Base-by-base conservation (phyloP, 192 early-diverging fungal species). In the Powellomyces hirtus region DNA sequence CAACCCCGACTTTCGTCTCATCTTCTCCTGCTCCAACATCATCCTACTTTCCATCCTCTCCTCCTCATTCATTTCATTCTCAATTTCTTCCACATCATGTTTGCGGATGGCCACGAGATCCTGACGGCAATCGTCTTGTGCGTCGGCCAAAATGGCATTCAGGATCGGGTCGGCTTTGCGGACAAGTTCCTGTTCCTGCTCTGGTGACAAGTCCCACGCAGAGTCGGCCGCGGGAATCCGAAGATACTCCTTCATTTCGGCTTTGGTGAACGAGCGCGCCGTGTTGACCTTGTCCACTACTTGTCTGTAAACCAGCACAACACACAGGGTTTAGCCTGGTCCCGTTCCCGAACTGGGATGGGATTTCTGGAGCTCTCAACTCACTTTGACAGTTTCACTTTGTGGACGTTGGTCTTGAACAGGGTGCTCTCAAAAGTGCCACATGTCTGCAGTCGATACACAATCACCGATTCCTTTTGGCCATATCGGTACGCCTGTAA, bases 321-420 rank as follows among this genome's bases (percentile, higher is more conserved):
- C 40, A n/a, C n/a, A n/a, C n/a, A n/a, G n/a, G n/a, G n/a, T n/a
- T n/a, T n/a, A n/a, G n/a, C n/a, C n/a, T n/a, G n/a, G n/a, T n/a
- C 40, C 8, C 18, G 40, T 42, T 42, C 8, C 10, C 40, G 8
- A 42, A 8, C 40, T 18, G 40, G 10, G 40, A 42, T 42, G 40
- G 10, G 10, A 42, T 42, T 18, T 42, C 18, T 42, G 40, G 10
- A 18, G 40, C 40, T 13, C 40, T 42, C 10, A 42, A 3, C 46
- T 14, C 44, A 75, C 77, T 81, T 82, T 11, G 90, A 76, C 56
- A 94, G 74, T 16, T 82, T 80, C 7, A 88, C 68, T 61, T 95
- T 95, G 71, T 89, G 87, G 1, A 90, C 70, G 66, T 90, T 90
- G 59, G 83, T 89, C 36, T 77, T 77, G 44, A 85, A 87, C 22